These are phyloP conservation scores for Hemisphaericaspora nanyangensis DNA, from an alignment of 805 yeast genomes.

Conservation along the genomic window DNA sequence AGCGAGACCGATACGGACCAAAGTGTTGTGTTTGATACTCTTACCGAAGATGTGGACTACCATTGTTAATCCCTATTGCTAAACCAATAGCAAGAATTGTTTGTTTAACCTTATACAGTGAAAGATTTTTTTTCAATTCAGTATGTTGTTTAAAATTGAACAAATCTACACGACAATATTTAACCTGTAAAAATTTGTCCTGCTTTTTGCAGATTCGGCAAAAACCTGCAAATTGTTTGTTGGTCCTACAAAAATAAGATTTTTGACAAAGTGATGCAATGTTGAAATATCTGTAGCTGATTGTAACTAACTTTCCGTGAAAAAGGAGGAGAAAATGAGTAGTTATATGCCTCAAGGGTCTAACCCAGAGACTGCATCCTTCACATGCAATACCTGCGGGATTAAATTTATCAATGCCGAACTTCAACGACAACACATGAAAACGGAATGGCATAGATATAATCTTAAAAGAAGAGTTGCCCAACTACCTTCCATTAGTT, in stretches of 20 bases:
- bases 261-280: too few relatives aligned
- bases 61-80: constrained; percentile 17
- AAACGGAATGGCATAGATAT: constrained; percentile 44
- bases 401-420: constrained; percentile 35
- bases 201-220: too few relatives aligned
- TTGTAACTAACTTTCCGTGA: too few relatives aligned
- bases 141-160: not conserved
- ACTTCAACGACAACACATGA: constrained; percentile 41
- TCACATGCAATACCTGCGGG: constrained; percentile 40
- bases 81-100: too few relatives aligned
- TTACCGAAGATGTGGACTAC: constrained; percentile 45
- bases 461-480: constrained; percentile 43
- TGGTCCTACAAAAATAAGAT: too few relatives aligned
- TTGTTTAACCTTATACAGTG: too few relatives aligned
- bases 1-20: constrained; percentile 59
- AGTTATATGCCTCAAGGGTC: constrained; percentile 20
- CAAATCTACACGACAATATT: not conserved
- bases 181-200: not conserved
- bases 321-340: constrained; percentile 6
- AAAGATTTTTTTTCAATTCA: too few relatives aligned
- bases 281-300: too few relatives aligned
- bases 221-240: too few relatives aligned
- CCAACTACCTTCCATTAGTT: constrained; percentile 65
- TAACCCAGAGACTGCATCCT: constrained; percentile 21
- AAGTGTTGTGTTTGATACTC: constrained; percentile 39